Percentiles rank a stretch among this genome's conserved stretches.
phyloP scores from a whole-genome alignment of 257 asterid genomes.

The Agastache rugosa region DNA sequence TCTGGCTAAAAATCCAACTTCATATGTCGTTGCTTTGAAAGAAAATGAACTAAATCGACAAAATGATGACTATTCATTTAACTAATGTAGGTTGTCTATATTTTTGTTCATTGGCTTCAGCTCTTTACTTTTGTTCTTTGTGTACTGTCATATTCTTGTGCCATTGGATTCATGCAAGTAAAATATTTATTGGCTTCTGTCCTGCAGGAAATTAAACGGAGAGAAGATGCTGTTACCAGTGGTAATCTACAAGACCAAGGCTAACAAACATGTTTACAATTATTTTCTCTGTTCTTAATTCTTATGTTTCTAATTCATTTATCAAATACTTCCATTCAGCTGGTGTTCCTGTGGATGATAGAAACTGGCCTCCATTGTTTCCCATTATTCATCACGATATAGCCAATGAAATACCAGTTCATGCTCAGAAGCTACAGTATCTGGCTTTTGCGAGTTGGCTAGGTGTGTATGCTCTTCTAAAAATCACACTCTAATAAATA shows the following conservation, averaged over 20 bases:
- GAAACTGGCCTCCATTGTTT: constrained; percentile 68
- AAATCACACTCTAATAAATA: not conserved
- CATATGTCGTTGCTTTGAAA: constrained; percentile 20
- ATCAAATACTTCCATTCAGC: constrained; percentile 44
- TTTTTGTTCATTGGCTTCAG: constrained; percentile 24
- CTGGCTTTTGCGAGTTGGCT: constrained; percentile 70
- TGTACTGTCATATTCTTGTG: constrained; percentile 28
- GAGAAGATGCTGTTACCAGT: constrained; percentile 58
- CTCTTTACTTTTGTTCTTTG: constrained; percentile 21
- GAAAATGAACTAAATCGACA: constrained; percentile 7
- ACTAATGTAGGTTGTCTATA: constrained; percentile 6
- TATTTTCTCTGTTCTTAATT: constrained; percentile 12
- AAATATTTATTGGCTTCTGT: constrained; percentile 22
- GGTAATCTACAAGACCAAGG: constrained; percentile 42
- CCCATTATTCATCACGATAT: constrained; percentile 73
- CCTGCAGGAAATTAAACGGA: constrained; percentile 57
- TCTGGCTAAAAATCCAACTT: constrained; percentile 17
- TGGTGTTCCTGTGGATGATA: constrained; percentile 61
- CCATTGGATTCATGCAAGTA: constrained; percentile 25
- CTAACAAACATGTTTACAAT: constrained; percentile 5
- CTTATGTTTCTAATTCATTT: constrained; percentile 31
- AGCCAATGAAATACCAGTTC: constrained; percentile 66
- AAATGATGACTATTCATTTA: constrained; percentile 17
- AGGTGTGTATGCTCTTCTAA: constrained; percentile 47
- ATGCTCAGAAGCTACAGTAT: constrained; percentile 69